These are phyloP conservation scores for Pseudogymnoascus sp. DNA, from an alignment of 2,329 filamentous ascomycete species.

Conservation along the genomic window DNA sequence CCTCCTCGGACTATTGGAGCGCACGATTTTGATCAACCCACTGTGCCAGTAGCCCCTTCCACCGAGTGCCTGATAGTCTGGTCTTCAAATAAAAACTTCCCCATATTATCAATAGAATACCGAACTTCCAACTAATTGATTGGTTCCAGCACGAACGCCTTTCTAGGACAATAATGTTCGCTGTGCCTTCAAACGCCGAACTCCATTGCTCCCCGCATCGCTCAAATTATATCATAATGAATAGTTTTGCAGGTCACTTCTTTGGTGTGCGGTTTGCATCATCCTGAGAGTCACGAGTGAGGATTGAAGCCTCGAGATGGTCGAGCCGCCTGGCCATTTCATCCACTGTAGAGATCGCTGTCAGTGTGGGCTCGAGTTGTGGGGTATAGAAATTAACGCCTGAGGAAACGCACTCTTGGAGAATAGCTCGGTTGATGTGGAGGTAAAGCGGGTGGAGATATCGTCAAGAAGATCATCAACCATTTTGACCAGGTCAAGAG, in stretches of 20 bases:
- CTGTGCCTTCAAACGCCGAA: background rate
- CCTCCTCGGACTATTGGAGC: background rate
- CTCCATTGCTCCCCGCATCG: background rate
- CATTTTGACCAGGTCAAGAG: conserved; percentile 56
- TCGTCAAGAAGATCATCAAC: conserved; percentile 83
- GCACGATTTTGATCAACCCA: background rate
- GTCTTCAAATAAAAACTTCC: conserved; percentile 19
- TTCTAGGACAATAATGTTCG: background rate
- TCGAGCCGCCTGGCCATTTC: conserved; percentile 86
- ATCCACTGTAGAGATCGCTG: conserved; percentile 57
- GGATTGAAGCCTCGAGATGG: conserved; percentile 47
- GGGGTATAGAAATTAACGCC: background rate
- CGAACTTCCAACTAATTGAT: background rate
- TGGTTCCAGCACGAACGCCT: background rate
- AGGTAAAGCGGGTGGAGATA: conserved; percentile 75
- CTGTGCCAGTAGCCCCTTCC: background rate
- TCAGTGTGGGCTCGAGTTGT: conserved; percentile 10
- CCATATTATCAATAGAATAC: background rate
- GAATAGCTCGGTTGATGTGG: conserved; percentile 78
- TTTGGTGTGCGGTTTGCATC: background rate
- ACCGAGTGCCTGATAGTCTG: conserved; percentile 10
- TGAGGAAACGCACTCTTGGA: conserved; percentile 56
- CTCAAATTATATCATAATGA: background rate
- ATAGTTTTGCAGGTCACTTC: background rate
- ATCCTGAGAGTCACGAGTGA: conserved; percentile 11